A percentile compares a stretch with the other conserved stretches of the same genome.
These are phyloP conservation scores for Endotrypanum monterogeii DNA, from an alignment of 208 protist genomes.

Conservation along the genomic window DNA sequence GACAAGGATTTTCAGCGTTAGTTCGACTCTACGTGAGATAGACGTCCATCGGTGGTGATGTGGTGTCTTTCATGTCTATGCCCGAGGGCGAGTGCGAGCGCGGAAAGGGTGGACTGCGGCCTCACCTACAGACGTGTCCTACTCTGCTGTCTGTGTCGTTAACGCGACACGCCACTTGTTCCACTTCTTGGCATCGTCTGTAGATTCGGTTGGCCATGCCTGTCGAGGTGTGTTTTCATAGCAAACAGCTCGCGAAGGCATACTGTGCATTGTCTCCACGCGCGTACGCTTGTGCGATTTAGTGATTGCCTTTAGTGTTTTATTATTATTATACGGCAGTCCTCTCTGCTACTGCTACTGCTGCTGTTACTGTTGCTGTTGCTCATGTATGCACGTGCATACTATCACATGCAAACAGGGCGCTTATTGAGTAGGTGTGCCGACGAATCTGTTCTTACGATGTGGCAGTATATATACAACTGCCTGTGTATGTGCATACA, in stretches of 20 bases:
- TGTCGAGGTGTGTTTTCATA: background rate
- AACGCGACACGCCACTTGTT: background rate
- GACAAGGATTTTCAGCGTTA: slow-evolving; percentile 51
- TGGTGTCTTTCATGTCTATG: background rate
- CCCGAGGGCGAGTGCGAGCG: background rate
- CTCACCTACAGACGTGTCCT: background rate
- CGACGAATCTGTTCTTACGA: background rate
- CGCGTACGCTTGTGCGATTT: background rate
- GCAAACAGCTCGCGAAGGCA: background rate
- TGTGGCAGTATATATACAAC: background rate
- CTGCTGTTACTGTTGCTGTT: background rate
- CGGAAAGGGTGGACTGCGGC: background rate
- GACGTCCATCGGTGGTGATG: background rate
- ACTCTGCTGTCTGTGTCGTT: background rate
- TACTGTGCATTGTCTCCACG: background rate
- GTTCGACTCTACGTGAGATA: background rate
- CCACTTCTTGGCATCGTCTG: background rate
- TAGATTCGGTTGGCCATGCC: background rate
- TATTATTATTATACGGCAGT: too few species aligned
- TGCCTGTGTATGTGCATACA: background rate
- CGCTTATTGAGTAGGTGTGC: background rate
- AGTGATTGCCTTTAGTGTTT: background rate
- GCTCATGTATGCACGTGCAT: background rate
- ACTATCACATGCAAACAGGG: background rate
- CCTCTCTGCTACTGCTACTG: too few species aligned